These are phyloP conservation scores for Aschersonia sp. DNA, from an alignment of 2,329 filamentous ascomycete genomes.

Conservation along the genomic window DNA sequence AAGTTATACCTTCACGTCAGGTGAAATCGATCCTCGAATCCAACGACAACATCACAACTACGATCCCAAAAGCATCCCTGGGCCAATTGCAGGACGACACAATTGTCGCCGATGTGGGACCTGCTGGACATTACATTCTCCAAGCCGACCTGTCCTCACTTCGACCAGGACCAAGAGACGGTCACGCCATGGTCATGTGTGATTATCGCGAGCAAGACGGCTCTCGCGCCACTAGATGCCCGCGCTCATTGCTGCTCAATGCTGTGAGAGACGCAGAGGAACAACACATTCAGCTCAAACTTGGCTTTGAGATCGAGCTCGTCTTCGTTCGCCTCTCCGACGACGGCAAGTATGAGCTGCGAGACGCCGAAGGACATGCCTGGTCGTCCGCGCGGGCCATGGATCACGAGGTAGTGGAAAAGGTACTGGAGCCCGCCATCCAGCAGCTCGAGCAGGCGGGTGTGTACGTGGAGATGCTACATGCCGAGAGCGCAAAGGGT, in stretches of 20 bases:
- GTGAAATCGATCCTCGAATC: constrained; percentile 31
- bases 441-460: constrained; percentile 42
- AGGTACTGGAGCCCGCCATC: constrained; percentile 52
- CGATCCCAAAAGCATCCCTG: constrained; percentile 49
- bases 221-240: constrained; percentile 39
- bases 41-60: constrained; percentile 32
- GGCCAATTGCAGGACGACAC: constrained; percentile 55
- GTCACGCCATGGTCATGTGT: constrained; percentile 51
- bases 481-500: constrained; percentile 57
- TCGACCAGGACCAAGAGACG: constrained; percentile 38
- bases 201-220: constrained; percentile 48
- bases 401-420: constrained; percentile 38
- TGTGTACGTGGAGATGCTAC: constrained; percentile 57
- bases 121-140: constrained; percentile 52
- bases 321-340: constrained; percentile 43
- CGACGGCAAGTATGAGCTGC: constrained; percentile 20
- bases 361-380: constrained; percentile 49
- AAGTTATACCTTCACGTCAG: constrained; percentile 50
- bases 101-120: constrained; percentile 34
- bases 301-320: constrained; percentile 76
- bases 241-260: constrained; percentile 45
- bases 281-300: constrained; percentile 41
- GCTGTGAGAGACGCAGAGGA: constrained; percentile 35
- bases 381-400: constrained; percentile 55
- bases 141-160: constrained; percentile 52